Evolutionary conservation across 116 monocot genomes (phyloP), one percentile per base, ranked within the genome.

Genomic region (Phalaenopsis hybrid): DNA sequence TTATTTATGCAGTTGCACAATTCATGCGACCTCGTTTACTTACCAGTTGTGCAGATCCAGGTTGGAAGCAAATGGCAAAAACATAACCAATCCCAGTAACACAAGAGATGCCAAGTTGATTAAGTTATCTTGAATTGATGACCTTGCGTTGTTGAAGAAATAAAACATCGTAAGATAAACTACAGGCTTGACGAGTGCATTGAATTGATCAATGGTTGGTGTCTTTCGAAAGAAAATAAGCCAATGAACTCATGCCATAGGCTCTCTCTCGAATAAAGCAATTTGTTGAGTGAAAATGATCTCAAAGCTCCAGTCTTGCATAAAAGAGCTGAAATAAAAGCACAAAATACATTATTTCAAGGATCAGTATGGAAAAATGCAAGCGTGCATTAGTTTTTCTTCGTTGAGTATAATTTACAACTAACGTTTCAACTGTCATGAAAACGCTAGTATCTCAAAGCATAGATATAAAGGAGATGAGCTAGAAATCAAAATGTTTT

Each of bases 201-300:
- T 90, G 83, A 90, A 85, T 69, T 90, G 90, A 77, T 90, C 90
- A 57, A 90, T 82, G 17, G 90, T 90, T n/a, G n/a, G n/a, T n/a
- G 81, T 90, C 90, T 79, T 83, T 90, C 18, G 90, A 75, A 20
- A 90, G 85, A 68, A 90, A 90, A 82, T 90, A 85, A 41, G 90
- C 87, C 31, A 90, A 81, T 17, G 87, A 90, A 73, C 90, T 90
- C 85, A 90, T 90, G 16, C 90, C 90, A 31, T 85, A 90, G 43
- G 80, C 65, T 70, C 89, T 82, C 74, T 90, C 90, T 79, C 90
- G 81, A 85, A 44, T 83, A 90, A 49, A 85, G 63, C 65, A 90
- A 84, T 59, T 85, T 87, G 6, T 90, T 87, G 20, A 85, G 81
- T 46, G 90, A 83, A 79, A 90, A 90, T 61, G 90, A 87, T 79